A percentile compares a stretch with the other conserved stretches of the same genome.
Conservation (phyloP, 192 early-diverging fungal genomes). For the Coemansia sp. region DNA sequence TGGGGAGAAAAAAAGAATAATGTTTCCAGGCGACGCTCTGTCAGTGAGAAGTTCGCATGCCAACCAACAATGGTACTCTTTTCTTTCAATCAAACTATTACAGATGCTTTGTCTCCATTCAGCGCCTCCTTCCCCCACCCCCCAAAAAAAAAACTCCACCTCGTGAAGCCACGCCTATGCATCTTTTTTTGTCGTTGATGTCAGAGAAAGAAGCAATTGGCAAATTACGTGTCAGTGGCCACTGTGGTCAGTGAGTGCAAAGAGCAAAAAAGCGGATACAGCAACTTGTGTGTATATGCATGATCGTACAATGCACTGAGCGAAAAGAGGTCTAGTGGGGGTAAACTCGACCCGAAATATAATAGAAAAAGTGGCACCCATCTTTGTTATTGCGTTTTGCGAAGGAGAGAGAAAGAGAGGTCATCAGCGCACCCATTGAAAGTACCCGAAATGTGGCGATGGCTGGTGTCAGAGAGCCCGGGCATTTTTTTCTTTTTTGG, state of each 20-base stretch:
- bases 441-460: slow-evolving; percentile 9
- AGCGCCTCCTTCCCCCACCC: neutral
- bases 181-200: neutral
- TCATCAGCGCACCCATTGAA: slow-evolving; percentile 3
- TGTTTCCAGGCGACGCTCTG: slow-evolving; percentile 1
- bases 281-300: neutral
- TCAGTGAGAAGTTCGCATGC: neutral
- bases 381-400: neutral
- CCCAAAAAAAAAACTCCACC: neutral
- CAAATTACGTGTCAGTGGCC: neutral
- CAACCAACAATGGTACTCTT: neutral
- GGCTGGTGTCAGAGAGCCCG: neutral
- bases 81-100: slow-evolving; percentile 2
- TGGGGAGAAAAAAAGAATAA: neutral
- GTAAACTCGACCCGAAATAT: neutral
- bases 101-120: neutral
- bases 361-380: neutral
- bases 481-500: neutral
- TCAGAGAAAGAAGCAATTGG: neutral
- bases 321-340: neutral
- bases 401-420: neutral
- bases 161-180: neutral
- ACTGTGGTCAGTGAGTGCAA: neutral
- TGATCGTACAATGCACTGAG: neutral
- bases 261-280: neutral